Base-by-base conservation (phyloP, 495 filamentous ascomycete species). In the Tetracladium marchalianum region DNA sequence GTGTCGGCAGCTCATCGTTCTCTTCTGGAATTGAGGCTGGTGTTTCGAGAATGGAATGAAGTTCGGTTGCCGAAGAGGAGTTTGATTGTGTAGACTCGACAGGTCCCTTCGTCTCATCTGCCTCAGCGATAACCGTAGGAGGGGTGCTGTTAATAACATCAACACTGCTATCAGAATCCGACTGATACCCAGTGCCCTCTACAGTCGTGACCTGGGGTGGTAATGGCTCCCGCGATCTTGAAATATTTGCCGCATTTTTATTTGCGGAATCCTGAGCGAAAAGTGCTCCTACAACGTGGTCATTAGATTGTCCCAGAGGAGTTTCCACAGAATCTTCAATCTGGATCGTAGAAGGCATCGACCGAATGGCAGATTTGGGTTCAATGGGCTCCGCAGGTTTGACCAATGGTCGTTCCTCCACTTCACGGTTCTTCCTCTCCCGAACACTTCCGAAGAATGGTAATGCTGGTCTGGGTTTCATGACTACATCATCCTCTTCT, bases 371-470 rank as follows among this genome's bases (percentile, higher is more conserved):
- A 13, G 45, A 45, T n/a, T 58, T 32, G 31, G 51, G 32, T 17
- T 46, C 47, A 11, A 39, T 35, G 4, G 43, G 33, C 12, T 74
- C 70, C 5, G 59, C 46, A 24, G 74, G 74, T 11, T 70, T 65
- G 36, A 77, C 71, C 40, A 78, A 66, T 1, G 70, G 70, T 16
- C 73, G 66, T 46, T 76, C 73, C 41, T 51, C 61, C 5, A 55
- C 48, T 11, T 74, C 64, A 35, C 62, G 63, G 5, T 56, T 54
- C 46, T 66, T 70, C 16, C 70, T 68, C 27, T 54, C 52, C 33
- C 87, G 75, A 32, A 93, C 71, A 57, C 87, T 90, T 15, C 86
- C 88, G 62, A 95, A 95, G 15, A 82, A 87, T 8, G 88, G 88
- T 15, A 95, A 67, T 1, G 76, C 77, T 5, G 84, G 84, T 8